Base-by-base conservation (phyloP, 2,329 filamentous ascomycete species). In the Aspergillus sergii region DNA sequence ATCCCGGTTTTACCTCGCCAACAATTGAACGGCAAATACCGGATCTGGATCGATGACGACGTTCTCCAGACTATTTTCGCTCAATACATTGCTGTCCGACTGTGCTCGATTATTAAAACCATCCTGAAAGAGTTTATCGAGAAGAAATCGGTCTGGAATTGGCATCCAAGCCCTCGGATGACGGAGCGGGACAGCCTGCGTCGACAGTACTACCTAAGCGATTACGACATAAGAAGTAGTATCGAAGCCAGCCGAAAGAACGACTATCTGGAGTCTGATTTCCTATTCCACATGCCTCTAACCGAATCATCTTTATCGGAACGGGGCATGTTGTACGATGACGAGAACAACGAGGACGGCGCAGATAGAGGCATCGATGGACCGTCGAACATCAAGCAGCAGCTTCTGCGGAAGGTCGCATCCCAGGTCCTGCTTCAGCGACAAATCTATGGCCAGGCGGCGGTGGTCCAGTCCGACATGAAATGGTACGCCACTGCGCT, bases 1-100 rank as follows among this genome's bases (percentile, higher is more conserved):
- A 79, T 82, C 55, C 79, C 78, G 6, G 78, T 82, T 26, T 68
- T 80, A 58, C 80, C 80, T 32, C 77, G 79, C 10, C 77, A 76
- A 43, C 77, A 80, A 41, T 64, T 79, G 28, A 82, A 81, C 58
- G 80, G 81, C 1, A 82, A 80, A 62, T 82, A 81, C 63, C 74
- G 79, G 1, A 80, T 82, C 58, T 80, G 80, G 76, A 79, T 81
- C 72, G 79, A 82, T 61, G 80, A 83, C 60, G 80, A 83, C 56
- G 76, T 82, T 12, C 69, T 82, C 19, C 79, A 83, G 64, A 75
- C 79, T n/a, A 77, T 82, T 14, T 81, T 82, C 61, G 73, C 80
- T 16, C 79, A 82, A 58, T 81, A 77, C 61, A 78, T 82, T 43
- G 79, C 78, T 2, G 71, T 79, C 32, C 66, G 68, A 21, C 72